Evolutionary conservation across 2,329 filamentous ascomycete genomes (phyloP).

Genomic region (Cercospora sp.): DNA sequence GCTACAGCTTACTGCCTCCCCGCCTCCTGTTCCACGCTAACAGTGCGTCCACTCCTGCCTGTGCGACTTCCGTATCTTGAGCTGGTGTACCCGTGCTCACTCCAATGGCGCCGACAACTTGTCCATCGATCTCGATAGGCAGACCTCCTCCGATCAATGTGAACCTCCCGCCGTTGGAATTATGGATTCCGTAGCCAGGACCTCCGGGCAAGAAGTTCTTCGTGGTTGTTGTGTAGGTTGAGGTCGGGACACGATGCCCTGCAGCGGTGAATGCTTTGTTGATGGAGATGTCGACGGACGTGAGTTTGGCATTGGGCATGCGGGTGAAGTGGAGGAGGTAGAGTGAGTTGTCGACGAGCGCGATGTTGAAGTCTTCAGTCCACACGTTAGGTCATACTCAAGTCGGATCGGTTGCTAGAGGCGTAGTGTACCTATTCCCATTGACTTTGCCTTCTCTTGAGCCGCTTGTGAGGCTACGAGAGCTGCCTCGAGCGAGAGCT

Average conservation of each 20-base stretch:
- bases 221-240: constrained; percentile 47
- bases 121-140: constrained; percentile 52
- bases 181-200: constrained; percentile 53
- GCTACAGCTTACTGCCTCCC: constrained; percentile 42
- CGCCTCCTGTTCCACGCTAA: constrained; percentile 38
- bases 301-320: constrained; percentile 52
- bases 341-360: constrained; percentile 48
- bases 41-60: constrained; percentile 54
- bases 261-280: constrained; percentile 62
- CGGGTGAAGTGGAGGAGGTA: constrained; percentile 51
- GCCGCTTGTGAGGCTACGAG: constrained; percentile 38
- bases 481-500: constrained; percentile 40
- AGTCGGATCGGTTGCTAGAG: not conserved
- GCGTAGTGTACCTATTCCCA: constrained; percentile 39
- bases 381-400: not conserved
- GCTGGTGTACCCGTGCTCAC: constrained; percentile 56
- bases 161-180: constrained; percentile 56
- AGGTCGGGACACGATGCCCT: constrained; percentile 54
- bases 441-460: constrained; percentile 39
- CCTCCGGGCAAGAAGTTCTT: constrained; percentile 57
- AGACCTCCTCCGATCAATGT: constrained; percentile 56
- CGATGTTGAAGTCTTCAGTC: constrained; percentile 50
- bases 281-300: constrained; percentile 63
- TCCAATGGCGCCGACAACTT: constrained; percentile 56
- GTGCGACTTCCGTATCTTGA: constrained; percentile 56